Evolutionary conservation across 169 alveolate genomes (phyloP).

Genomic region (Plasmodium ovale): DNA sequence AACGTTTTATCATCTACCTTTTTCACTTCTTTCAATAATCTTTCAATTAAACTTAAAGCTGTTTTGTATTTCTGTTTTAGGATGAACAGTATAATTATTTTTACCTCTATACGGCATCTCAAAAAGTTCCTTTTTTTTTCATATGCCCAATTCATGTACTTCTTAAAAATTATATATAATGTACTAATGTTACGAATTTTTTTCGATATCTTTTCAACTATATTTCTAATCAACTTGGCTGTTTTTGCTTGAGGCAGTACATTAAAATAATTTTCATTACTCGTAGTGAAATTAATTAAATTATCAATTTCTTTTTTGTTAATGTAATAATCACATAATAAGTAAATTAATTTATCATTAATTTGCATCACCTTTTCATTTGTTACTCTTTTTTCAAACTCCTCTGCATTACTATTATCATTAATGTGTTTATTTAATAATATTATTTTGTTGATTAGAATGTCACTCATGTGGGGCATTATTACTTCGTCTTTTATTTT

Average conservation of each 20-base stretch:
- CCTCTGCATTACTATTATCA: slow-evolving; percentile 68
- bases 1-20: slow-evolving; percentile 95
- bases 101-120: slow-evolving; percentile 93
- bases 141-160: slow-evolving; percentile 94
- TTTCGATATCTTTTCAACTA: slow-evolving; percentile 83
- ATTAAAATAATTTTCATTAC: slow-evolving; percentile 83
- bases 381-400: slow-evolving; percentile 59
- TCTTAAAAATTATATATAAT: slow-evolving; percentile 89
- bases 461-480: slow-evolving; percentile 72
- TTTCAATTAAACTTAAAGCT: slow-evolving; percentile 90
- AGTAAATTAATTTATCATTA: slow-evolving; percentile 65
- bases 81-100: slow-evolving; percentile 91
- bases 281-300: slow-evolving; percentile 80
- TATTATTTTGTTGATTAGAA: slow-evolving; percentile 43
- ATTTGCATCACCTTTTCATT: slow-evolving; percentile 73
- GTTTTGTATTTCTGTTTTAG: slow-evolving; percentile 87
- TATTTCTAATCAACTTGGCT: slow-evolving; percentile 82
- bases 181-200: slow-evolving; percentile 81
- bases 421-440: slow-evolving; percentile 56
- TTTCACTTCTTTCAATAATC: slow-evolving; percentile 92
- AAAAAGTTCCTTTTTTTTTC: slow-evolving; percentile 94
- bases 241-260: slow-evolving; percentile 87
- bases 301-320: slow-evolving; percentile 80
- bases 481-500: slow-evolving; percentile 65
- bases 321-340: slow-evolving; percentile 71